Base-by-base conservation (phyloP, 768 basidiomycete species). In the Lentinula lateritia region DNA sequence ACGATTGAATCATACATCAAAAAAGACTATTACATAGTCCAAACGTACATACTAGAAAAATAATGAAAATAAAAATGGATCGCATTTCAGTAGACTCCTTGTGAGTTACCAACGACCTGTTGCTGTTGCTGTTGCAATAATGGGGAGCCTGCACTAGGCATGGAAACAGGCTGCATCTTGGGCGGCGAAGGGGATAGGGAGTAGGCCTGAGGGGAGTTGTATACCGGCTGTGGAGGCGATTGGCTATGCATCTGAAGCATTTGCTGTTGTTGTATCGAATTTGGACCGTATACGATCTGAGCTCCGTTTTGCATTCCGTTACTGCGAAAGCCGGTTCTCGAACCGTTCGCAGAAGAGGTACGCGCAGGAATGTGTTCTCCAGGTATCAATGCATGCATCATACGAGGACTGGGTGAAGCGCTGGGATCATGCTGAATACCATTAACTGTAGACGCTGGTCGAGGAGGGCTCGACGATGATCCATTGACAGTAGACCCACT, bases 271-370 rank as follows among this genome's bases (percentile, higher is more conserved):
- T 48, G 46, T 7, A 48, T 48, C 2, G 46, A 48, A n/a, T 48
- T 48, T 18, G 46, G 46, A 48, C 20, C 20, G 46, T 48, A 48
- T 18, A 23, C 46, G 5, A 56, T 42, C 20, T 56, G 55, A 7
- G 38, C 55, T 16, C 28, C 52, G n/a, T 35, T 53, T 6, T 10
- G 53, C 36, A 55, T 55, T 43, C 55, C 39, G 15, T 42, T 56
- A 39, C 41, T 56, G 41, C 81, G 74, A 68, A 72, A 70, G 12
- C 72, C 74, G 23, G 75, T 74, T 48, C 83, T 81, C n/a, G 76
- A 77, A 5, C 86, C 85, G 66, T 84, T 85, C 18, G 82, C 79
- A 0, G 86, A 87, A 2, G 85, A 81, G 10, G 80, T 78, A 23
- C 85, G 79, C 16, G 66, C 66, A 23, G 79, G 79, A 2, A 78